Conservation (phyloP, 2,329 filamentous ascomycete species). For the Colletotrichum karsti region DNA sequence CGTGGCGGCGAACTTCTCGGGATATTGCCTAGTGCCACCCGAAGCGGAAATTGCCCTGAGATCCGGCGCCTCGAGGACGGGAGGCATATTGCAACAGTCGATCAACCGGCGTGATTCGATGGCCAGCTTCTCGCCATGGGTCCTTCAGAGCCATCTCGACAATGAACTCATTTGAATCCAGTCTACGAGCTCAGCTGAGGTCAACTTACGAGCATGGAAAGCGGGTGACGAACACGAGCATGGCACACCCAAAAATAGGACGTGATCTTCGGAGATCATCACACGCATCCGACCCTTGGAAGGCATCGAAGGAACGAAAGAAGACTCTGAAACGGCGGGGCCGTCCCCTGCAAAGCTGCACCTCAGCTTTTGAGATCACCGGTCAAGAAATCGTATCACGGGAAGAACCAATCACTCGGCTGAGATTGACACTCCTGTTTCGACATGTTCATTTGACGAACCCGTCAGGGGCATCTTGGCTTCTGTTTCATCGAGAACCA, state of each 20-base stretch:
- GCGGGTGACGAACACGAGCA: constrained; percentile 6
- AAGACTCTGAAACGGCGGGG: constrained; percentile 21
- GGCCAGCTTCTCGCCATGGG: not conserved
- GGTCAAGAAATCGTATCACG: not conserved
- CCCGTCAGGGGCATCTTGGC: not conserved
- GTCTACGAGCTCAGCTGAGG: not conserved
- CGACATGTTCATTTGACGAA: constrained; percentile 6
- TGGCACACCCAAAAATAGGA: constrained; percentile 20
- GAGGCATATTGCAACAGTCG: not conserved
- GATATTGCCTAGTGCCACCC: constrained; percentile 5
- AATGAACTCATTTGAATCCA: not conserved
- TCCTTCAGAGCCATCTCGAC: not conserved
- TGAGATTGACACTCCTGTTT: not conserved
- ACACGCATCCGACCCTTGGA: not conserved
- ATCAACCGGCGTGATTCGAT: not conserved
- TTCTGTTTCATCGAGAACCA: constrained; percentile 16
- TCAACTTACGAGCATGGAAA: not conserved
- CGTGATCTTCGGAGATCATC: constrained; percentile 1
- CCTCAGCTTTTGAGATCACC: constrained; percentile 19
- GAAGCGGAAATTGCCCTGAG: constrained; percentile 21
- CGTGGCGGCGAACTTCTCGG: not conserved
- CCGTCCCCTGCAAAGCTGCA: not conserved
- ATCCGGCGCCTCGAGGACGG: not conserved
- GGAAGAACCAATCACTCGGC: not conserved
- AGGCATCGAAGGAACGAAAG: constrained; percentile 12